Percentiles rank a stretch among this genome's conserved stretches.
Evolutionary conservation across 208 protist species (phyloP).

Genomic region (Leishmania turanica): DNA sequence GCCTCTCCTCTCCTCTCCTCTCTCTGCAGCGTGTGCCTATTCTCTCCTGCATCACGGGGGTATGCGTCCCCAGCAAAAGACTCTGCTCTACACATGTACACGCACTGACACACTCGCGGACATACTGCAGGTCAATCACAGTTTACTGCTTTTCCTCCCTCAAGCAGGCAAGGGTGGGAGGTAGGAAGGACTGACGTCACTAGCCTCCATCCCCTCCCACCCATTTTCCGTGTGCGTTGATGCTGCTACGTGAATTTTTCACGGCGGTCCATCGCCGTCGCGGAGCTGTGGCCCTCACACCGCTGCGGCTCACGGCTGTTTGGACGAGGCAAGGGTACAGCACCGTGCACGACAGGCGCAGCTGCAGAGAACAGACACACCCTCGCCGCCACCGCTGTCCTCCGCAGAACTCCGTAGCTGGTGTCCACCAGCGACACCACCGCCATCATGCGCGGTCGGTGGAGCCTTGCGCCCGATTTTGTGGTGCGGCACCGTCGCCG

Average conservation of each 20-base stretch:
- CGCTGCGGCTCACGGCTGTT: neutral
- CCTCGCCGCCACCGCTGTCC: neutral
- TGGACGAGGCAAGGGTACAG: neutral
- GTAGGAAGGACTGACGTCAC: neutral
- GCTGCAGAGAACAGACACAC: neutral
- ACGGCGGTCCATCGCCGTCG: neutral
- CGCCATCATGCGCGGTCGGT: neutral
- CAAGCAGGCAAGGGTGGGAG: neutral
- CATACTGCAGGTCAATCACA: neutral
- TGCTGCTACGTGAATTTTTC: constrained; percentile 2
- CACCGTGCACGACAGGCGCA: neutral
- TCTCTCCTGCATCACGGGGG: neutral
- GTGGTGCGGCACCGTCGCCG: neutral
- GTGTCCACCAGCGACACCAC: neutral
- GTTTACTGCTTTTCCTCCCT: neutral
- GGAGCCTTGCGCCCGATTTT: neutral
- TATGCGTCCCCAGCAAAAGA: neutral
- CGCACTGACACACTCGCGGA: neutral
- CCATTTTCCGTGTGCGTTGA: neutral
- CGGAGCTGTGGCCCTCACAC: neutral
- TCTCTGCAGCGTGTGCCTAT: neutral
- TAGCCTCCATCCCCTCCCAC: neutral
- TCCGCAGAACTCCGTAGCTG: neutral
- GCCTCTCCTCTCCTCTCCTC: neutral
- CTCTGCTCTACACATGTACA: neutral